Evolutionary conservation across 1,139 yeast species (phyloP), one percentile per base, ranked within the genome.

Genomic region (Geotrichum aggregatum): DNA sequence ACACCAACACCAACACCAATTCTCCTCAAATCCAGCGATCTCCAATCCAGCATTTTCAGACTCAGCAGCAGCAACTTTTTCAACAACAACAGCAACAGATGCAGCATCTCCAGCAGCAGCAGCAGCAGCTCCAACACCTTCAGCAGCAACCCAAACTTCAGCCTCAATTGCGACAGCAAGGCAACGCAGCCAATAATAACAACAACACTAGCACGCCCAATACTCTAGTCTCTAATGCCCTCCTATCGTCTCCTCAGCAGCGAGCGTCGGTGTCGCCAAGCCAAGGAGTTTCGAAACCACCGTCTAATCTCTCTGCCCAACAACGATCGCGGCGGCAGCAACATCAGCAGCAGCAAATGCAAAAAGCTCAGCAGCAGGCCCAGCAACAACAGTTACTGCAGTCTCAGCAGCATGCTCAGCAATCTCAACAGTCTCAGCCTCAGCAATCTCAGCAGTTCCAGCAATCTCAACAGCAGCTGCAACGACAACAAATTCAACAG

Each of bases 401-500:
- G 4, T 13, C 40, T 30, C 31, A 36, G 22, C 44, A 46, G 28
- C 49, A 46, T 5, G n/a, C 26, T 13, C 38, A 36, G 14, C 49
- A 46, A 28, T 21, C n/a, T n/a, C 49, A 45, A 13, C 49, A 45
- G 21, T 10, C 21, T 10, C 49, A 42, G 36, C 36, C n/a, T n/a
- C 35, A 35, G 24, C 48, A 45, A 24, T 21, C 19, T 13, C 48
- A 44, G 13, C 48, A 44, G 28, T n/a, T 13, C 11, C 48, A 41
- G 33, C 33, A 35, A 8, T 35, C 18, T 16, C 48, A 45, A 26
- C 49, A 45, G n/a, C 24, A 19, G 13, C 43, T 28, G 33, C 24
- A 33, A 6, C 52, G 41, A 24, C 50, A 47, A 14, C 45, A 49
- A 18, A 41, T 33, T 3, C 52, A 49, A 24, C 47, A 39, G 41